These are phyloP conservation scores for Cryomyces minteri DNA, from an alignment of 495 filamentous ascomycete genomes.

Conservation along the genomic window DNA sequence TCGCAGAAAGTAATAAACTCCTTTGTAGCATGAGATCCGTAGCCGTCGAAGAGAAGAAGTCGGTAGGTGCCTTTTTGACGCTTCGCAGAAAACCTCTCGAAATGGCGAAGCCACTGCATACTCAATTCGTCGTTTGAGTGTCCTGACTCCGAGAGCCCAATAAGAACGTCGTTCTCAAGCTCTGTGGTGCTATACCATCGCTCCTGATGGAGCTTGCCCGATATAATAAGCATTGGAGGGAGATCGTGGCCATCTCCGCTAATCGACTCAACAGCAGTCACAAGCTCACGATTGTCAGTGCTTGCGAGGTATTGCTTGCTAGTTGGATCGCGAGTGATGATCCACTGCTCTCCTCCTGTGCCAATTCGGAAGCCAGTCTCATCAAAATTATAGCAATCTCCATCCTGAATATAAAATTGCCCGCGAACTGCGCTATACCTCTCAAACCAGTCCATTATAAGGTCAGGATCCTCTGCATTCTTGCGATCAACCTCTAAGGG, in stretches of 20 bases:
- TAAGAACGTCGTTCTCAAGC: not conserved
- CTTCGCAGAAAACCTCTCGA: not conserved
- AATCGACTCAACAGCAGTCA: conserved; percentile 2
- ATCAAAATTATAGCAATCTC: conserved; percentile 13
- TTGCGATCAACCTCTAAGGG: conserved; percentile 1
- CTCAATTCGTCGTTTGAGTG: not conserved
- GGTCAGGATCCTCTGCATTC: conserved; percentile 1
- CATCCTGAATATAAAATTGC: conserved; percentile 1
- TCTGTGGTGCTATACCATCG: not conserved
- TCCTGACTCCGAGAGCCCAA: not conserved
- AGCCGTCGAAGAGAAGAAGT: not conserved
- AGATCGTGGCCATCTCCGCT: not conserved
- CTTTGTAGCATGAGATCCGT: not conserved
- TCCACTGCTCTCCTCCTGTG: conserved; percentile 8
- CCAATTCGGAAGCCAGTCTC: conserved; percentile 13
- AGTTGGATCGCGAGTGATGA: conserved; percentile 6
- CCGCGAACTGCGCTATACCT: not conserved
- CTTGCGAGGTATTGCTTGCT: conserved; percentile 1
- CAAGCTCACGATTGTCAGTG: not conserved
- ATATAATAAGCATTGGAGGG: conserved; percentile 1
- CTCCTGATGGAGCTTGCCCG: not conserved
- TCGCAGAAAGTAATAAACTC: not conserved
- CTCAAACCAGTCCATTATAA: conserved; percentile 8
- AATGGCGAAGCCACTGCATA: not conserved
- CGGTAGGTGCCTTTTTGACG: not conserved